Conservation (phyloP, 1,284 basidiomycete genomes). For the Leccinum subrobustum region DNA sequence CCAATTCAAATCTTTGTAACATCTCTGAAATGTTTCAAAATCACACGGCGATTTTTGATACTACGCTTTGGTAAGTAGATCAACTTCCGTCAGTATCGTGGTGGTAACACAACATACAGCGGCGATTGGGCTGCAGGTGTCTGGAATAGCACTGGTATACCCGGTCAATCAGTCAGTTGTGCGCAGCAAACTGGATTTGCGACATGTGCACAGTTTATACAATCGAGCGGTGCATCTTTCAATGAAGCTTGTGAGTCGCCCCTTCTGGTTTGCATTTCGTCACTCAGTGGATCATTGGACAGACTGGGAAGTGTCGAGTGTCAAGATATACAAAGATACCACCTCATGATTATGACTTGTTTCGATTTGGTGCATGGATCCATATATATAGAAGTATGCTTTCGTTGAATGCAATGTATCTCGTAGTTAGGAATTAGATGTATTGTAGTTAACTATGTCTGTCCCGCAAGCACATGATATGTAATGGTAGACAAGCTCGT, state of each 20-base stretch:
- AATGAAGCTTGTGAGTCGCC: slow-evolving; percentile 70
- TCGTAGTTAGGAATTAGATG: slow-evolving; percentile 18
- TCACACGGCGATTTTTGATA: slow-evolving; percentile 79
- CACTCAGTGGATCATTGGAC: slow-evolving; percentile 10
- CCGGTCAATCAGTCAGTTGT: slow-evolving; percentile 81
- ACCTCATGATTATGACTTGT: slow-evolving; percentile 12
- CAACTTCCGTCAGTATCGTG: slow-evolving; percentile 14
- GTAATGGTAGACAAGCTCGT: background rate
- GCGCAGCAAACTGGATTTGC: slow-evolving; percentile 77
- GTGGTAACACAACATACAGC: slow-evolving; percentile 38
- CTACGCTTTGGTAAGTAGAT: slow-evolving; percentile 67
- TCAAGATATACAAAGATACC: slow-evolving; percentile 60
- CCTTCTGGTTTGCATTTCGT: background rate
- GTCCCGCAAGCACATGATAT: background rate
- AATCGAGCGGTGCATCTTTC: slow-evolving; percentile 68
- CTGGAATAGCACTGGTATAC: slow-evolving; percentile 70
- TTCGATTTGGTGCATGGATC: slow-evolving; percentile 15
- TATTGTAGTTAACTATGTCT: slow-evolving; percentile 21
- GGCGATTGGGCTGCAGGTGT: slow-evolving; percentile 85
- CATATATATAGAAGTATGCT: slow-evolving; percentile 11
- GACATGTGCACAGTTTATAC: slow-evolving; percentile 77
- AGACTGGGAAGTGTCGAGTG: slow-evolving; percentile 75
- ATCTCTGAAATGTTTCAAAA: slow-evolving; percentile 74
- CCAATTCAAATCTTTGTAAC: slow-evolving; percentile 62
- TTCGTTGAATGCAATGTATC: slow-evolving; percentile 14